These are phyloP conservation scores for Blastobotrys aristatus DNA, from an alignment of 1,139 yeast species.

Conservation along the genomic window DNA sequence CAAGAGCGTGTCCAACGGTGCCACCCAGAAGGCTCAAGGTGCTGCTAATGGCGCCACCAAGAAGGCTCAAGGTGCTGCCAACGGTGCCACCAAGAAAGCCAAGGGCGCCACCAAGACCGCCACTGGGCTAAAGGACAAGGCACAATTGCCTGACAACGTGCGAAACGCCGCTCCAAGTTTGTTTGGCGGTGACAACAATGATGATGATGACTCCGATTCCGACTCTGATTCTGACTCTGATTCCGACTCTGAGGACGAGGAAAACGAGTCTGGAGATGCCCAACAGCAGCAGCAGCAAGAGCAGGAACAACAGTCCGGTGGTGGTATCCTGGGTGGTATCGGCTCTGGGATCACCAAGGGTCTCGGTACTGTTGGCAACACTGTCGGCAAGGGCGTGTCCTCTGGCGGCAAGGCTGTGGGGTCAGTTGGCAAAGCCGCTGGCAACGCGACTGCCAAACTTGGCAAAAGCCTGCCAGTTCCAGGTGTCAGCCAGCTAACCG, in stretches of 20 bases:
- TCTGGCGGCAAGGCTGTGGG: not conserved
- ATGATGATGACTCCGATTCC: not conserved
- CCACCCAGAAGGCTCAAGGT: not conserved
- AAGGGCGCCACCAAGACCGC: not conserved
- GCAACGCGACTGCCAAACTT: not conserved
- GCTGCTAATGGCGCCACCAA: not conserved
- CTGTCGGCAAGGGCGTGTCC: not conserved
- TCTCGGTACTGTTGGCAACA: not conserved
- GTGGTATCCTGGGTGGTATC: not conserved
- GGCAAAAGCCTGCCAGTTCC: not conserved
- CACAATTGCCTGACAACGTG: not conserved
- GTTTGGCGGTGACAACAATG: not conserved
- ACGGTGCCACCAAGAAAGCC: not conserved
- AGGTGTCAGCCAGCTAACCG: not conserved
- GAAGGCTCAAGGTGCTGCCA: not conserved
- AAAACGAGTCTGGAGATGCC: not conserved
- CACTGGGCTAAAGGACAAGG: not conserved
- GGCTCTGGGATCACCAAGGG: not conserved
- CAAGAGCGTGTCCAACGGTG: too few relatives aligned
- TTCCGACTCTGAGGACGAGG: not conserved
- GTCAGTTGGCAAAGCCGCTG: not conserved
- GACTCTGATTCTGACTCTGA: not conserved
- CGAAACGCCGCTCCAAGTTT: not conserved
- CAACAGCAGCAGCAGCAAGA: not conserved
- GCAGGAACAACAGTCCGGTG: not conserved